Conservation (phyloP, 1,284 basidiomycete species). For the Sparassis latifolia region DNA sequence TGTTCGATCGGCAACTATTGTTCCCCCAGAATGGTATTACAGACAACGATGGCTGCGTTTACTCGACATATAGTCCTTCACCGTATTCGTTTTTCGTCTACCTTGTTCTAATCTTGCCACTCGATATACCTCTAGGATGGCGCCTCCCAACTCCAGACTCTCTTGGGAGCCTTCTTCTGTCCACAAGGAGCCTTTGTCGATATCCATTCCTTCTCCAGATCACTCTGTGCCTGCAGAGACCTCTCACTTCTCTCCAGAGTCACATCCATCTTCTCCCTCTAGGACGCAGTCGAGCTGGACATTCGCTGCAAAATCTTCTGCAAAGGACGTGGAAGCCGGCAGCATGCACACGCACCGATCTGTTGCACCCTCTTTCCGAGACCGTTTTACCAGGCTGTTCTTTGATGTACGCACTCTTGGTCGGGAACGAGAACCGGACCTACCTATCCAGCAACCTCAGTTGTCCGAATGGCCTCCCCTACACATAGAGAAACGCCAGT, state of each 20-base stretch:
- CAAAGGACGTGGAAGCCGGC: conserved; percentile 1
- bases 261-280: background rate
- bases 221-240: conserved; percentile 8
- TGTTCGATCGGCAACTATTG: too few relatives aligned
- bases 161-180: conserved; percentile 12
- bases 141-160: background rate
- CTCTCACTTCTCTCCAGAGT: conserved; percentile 17
- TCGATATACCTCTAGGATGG: too few relatives aligned
- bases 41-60: too few relatives aligned
- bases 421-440: conserved; percentile 19
- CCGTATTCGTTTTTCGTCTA: too few relatives aligned
- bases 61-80: too few relatives aligned
- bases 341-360: background rate
- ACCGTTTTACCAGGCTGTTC: conserved; percentile 31
- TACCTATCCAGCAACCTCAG: conserved; percentile 23
- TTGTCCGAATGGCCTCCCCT: conserved; percentile 32
- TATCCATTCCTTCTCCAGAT: conserved; percentile 10
- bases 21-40: too few relatives aligned
- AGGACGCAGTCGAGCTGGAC: conserved; percentile 3
- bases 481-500: conserved; percentile 32
- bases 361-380: conserved; percentile 13
- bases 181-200: conserved; percentile 13
- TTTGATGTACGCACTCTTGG: conserved; percentile 28
- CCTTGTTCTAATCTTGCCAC: too few relatives aligned
- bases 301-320: conserved; percentile 1